These are phyloP conservation scores for Kentomonas sorsogonicus DNA, from an alignment of 208 protist species.

Conservation along the genomic window DNA sequence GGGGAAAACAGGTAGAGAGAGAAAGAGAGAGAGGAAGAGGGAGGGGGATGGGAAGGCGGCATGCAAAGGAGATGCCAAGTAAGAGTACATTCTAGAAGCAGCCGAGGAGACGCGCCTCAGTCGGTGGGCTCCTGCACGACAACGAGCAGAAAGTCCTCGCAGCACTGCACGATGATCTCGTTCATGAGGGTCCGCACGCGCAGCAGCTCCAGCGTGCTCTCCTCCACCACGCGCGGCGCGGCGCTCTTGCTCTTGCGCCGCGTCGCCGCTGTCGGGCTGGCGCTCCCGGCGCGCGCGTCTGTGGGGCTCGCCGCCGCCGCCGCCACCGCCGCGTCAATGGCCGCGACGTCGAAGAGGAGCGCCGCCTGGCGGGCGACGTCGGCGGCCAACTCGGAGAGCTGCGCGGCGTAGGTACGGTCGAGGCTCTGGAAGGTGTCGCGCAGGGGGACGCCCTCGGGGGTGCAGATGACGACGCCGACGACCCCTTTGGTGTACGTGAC, in stretches of 20 bases:
- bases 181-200: slow-evolving; percentile 63
- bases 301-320: not conserved
- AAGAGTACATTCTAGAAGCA: not conserved
- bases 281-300: not conserved
- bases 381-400: slow-evolving; percentile 52
- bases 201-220: slow-evolving; percentile 52
- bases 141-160: slow-evolving; percentile 67
- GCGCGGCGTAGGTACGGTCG: slow-evolving; percentile 53
- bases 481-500: slow-evolving; percentile 86
- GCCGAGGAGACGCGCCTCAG: slow-evolving; percentile 11
- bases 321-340: slow-evolving; percentile 2
- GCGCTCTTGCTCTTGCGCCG: slow-evolving; percentile 8
- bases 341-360: not conserved
- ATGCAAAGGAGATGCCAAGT: not conserved
- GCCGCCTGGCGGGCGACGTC: slow-evolving; percentile 34
- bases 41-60: not conserved
- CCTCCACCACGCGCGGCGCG: slow-evolving; percentile 21
- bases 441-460: slow-evolving; percentile 56
- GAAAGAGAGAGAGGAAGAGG: slow-evolving; percentile 1
- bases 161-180: slow-evolving; percentile 76
- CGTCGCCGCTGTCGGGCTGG: slow-evolving; percentile 2
- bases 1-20: slow-evolving; percentile 3
- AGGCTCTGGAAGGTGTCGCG: slow-evolving; percentile 80
- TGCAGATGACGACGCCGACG: slow-evolving; percentile 74
- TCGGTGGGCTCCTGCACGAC: slow-evolving; percentile 74